A percentile compares a stretch with the other conserved stretches of the same genome.
Evolutionary conservation across 2,329 filamentous ascomycete genomes (phyloP).

Genomic region (Pleoardoris graminearum): DNA sequence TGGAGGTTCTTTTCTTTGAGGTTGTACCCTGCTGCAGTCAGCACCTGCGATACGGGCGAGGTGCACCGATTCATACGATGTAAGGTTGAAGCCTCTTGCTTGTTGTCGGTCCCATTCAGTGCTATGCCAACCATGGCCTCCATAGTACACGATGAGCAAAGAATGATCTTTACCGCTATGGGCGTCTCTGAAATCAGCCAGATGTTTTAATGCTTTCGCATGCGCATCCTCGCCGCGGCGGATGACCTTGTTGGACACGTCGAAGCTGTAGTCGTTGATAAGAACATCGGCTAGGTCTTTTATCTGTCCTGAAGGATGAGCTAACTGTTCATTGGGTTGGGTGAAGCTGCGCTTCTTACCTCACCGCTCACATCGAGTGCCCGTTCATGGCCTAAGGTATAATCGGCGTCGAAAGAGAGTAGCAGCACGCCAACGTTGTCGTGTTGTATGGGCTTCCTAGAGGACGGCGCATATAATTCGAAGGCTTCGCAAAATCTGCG

Average conservation of each 20-base stretch:
- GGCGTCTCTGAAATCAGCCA: constrained; percentile 12
- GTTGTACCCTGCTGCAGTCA: too few relatives aligned
- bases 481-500: constrained; percentile 3
- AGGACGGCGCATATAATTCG: constrained; percentile 7
- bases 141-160: constrained; percentile 25
- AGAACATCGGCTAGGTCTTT: constrained; percentile 11
- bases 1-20: not conserved
- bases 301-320: constrained; percentile 2
- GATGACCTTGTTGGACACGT: constrained; percentile 13
- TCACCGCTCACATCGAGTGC: constrained; percentile 8
- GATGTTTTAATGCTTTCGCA: constrained; percentile 5
- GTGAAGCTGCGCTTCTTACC: not conserved
- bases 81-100: constrained; percentile 3
- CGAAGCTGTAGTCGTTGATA: constrained; percentile 10
- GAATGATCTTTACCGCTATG: constrained; percentile 14
- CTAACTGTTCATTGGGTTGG: not conserved
- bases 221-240: constrained; percentile 8
- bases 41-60: too few relatives aligned
- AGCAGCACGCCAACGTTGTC: constrained; percentile 9
- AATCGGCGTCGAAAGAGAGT: constrained; percentile 13
- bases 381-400: not conserved
- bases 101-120: not conserved
- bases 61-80: too few relatives aligned
- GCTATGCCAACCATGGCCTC: constrained; percentile 15
- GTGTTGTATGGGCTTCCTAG: constrained; percentile 11